A percentile compares a stretch with the other conserved stretches of the same genome.
phyloP scores from a whole-genome alignment of 176 grass and related monocot genomes.

The Thinopyrum elongatum region DNA sequence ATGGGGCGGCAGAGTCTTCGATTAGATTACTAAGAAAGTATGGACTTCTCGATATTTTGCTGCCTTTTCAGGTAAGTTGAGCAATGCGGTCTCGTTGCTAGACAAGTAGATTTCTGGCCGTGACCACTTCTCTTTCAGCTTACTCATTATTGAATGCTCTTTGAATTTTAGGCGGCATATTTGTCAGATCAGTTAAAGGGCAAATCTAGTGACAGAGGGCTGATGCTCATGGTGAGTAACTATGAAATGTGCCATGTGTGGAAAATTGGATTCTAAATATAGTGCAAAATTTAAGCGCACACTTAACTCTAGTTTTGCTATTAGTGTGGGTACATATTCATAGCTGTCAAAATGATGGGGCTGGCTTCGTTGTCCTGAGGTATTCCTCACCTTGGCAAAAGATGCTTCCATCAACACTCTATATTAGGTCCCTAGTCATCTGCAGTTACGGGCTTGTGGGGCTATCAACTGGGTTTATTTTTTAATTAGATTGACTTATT shows the following conservation, averaged over 20 bases:
- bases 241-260: slow-evolving; percentile 21
- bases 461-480: background rate
- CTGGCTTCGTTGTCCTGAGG: background rate
- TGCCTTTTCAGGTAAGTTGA: slow-evolving; percentile 85
- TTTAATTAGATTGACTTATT: background rate
- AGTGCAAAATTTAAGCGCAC: background rate
- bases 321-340: background rate
- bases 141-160: slow-evolving; percentile 31
- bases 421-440: background rate
- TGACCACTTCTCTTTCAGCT: slow-evolving; percentile 3
- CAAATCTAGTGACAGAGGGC: slow-evolving; percentile 33
- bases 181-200: slow-evolving; percentile 59
- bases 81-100: background rate
- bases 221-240: slow-evolving; percentile 87
- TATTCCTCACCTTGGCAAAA: background rate
- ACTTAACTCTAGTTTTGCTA: background rate
- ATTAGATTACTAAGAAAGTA: slow-evolving; percentile 75
- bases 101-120: slow-evolving; percentile 3
- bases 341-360: background rate
- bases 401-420: background rate
- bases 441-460: background rate
- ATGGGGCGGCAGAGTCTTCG: slow-evolving; percentile 76
- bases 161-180: slow-evolving; percentile 81
- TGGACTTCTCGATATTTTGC: slow-evolving; percentile 74
- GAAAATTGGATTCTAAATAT: background rate